Percentiles rank a stretch among this genome's conserved stretches.
Conservation (phyloP, 2,329 filamentous ascomycete species). For the Colletotrichum truncatum region DNA sequence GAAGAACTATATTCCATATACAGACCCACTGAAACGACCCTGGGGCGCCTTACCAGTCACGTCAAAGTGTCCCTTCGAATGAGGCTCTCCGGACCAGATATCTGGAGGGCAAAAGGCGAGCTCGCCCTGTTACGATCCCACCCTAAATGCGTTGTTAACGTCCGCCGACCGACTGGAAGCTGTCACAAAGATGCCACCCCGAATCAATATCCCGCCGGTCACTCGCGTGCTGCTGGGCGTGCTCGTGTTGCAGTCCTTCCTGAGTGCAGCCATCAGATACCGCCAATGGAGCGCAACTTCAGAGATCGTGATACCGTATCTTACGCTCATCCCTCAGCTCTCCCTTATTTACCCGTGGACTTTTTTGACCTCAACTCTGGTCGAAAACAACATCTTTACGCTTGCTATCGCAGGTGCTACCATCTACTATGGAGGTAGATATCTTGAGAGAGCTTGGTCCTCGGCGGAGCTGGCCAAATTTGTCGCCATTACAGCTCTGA, state of each 20-base stretch:
- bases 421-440: constrained; percentile 90
- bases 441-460: constrained; percentile 96
- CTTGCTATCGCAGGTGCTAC: constrained; percentile 80
- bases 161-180: constrained; percentile 21
- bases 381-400: constrained; percentile 93
- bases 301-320: constrained; percentile 81
- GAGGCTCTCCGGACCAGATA: constrained; percentile 13
- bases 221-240: constrained; percentile 83
- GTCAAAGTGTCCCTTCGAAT: constrained; percentile 21
- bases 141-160: constrained; percentile 26
- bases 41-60: constrained; percentile 15
- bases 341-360: constrained; percentile 95
- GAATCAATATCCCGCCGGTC: constrained; percentile 92
- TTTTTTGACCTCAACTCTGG: constrained; percentile 83
- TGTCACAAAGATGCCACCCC: constrained; percentile 72
- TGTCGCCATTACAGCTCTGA: constrained; percentile 76
- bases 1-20: constrained; percentile 1
- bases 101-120: constrained; percentile 17
- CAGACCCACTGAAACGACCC: constrained; percentile 20
- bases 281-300: constrained; percentile 71
- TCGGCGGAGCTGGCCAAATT: constrained; percentile 93
- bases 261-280: constrained; percentile 83
- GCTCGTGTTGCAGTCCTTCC: constrained; percentile 79
- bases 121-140: constrained; percentile 20
- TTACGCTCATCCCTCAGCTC: constrained; percentile 84